Conservation (phyloP, 225 moss, liverwort and hornwort genomes). For the Bryum argenteum region DNA sequence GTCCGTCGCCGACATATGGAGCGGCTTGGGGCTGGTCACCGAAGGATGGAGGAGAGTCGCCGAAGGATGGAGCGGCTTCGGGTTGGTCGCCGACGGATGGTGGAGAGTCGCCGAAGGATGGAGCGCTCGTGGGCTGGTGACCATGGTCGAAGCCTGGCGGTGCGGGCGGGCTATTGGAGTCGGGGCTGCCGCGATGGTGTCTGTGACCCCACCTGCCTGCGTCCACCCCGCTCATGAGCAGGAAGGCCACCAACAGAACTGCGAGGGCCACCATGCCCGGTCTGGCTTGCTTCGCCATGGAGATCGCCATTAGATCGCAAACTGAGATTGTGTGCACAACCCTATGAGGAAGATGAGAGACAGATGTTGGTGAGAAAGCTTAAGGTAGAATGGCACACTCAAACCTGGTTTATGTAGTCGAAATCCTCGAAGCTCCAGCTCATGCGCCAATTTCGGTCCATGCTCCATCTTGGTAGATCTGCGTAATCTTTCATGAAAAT, state of each 20-base stretch:
- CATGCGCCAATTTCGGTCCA: not conserved
- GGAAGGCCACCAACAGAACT: no score
- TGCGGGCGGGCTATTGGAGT: conserved; percentile 19
- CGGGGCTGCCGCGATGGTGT: not conserved
- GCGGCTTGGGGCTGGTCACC: conserved; percentile 6
- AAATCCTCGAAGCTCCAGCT: no score
- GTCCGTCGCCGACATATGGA: not conserved
- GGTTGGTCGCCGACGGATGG: no score
- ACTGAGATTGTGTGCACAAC: not conserved
- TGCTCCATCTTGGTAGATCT: accelerated
- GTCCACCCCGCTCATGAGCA: no score
- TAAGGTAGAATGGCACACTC: not conserved
- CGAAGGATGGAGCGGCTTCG: no score
- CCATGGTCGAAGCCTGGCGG: conserved; percentile 30
- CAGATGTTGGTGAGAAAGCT: not conserved
- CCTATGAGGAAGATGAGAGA: not conserved
- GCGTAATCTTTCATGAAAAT: not conserved
- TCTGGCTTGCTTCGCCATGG: conserved; percentile 19
- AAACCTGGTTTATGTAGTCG: not conserved
- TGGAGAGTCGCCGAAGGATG: not conserved
- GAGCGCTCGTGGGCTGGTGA: not conserved
- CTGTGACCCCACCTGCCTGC: no score
- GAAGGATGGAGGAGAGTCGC: no score
- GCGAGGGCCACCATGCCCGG: no score
- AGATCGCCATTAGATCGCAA: no score